A percentile compares a stretch with the other conserved stretches of the same genome.
Conservation (phyloP, 2,329 filamentous ascomycete species). For the Seiridium unicorne region DNA sequence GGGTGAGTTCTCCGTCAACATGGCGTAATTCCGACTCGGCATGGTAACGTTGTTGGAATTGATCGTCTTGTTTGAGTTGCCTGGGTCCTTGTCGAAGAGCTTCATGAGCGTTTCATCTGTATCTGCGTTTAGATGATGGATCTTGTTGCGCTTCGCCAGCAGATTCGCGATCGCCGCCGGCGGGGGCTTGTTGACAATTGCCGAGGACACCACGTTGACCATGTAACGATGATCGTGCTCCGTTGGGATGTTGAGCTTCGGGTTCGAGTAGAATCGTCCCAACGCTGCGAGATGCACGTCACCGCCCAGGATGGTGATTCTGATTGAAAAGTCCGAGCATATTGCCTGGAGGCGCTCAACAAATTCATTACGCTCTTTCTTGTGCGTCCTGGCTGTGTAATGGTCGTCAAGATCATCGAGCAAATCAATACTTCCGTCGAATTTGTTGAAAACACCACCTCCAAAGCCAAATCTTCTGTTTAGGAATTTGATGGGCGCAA, state of each 20-base stretch:
- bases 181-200: slow-evolving; percentile 93
- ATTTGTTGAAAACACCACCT: slow-evolving; percentile 87
- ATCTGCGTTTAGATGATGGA: slow-evolving; percentile 64
- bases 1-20: slow-evolving; percentile 83
- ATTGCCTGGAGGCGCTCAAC: slow-evolving; percentile 81
- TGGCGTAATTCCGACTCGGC: slow-evolving; percentile 89
- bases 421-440: slow-evolving; percentile 90
- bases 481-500: slow-evolving; percentile 84
- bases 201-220: slow-evolving; percentile 89
- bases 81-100: slow-evolving; percentile 89
- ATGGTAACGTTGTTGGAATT: slow-evolving; percentile 83
- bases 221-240: slow-evolving; percentile 92
- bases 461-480: slow-evolving; percentile 85
- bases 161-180: slow-evolving; percentile 86
- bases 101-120: slow-evolving; percentile 93
- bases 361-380: slow-evolving; percentile 77
- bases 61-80: slow-evolving; percentile 70
- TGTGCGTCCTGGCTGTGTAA: slow-evolving; percentile 90
- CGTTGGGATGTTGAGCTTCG: slow-evolving; percentile 71
- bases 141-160: slow-evolving; percentile 84
- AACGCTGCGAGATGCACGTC: slow-evolving; percentile 92
- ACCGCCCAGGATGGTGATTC: slow-evolving; percentile 88
- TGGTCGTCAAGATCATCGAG: slow-evolving; percentile 94
- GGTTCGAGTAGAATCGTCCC: slow-evolving; percentile 92
- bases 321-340: slow-evolving; percentile 81